These are phyloP conservation scores for Teunomyces tritomae DNA, from an alignment of 805 yeast genomes.

Conservation along the genomic window DNA sequence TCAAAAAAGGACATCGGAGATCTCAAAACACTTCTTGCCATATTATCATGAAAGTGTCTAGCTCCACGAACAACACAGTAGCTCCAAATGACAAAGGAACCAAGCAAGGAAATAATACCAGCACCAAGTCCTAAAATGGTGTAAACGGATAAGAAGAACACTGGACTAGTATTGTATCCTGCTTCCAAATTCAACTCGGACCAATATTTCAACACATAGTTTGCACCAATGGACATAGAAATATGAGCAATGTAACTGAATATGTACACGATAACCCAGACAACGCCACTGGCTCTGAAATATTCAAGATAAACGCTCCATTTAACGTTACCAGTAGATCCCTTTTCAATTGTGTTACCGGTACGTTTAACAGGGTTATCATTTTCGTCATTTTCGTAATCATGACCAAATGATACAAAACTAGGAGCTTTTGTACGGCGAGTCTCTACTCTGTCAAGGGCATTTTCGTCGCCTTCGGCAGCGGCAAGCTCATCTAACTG, in stretches of 20 bases:
- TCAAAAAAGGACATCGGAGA: conserved; percentile 44
- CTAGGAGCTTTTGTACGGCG: conserved; percentile 24
- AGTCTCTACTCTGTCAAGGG: conserved; percentile 15
- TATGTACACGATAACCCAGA: conserved; percentile 22
- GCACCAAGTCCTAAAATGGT: conserved; percentile 27
- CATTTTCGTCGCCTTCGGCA: conserved; percentile 16
- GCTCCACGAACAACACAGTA: conserved; percentile 31
- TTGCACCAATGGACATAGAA: conserved; percentile 19
- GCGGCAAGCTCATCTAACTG: conserved; percentile 9
- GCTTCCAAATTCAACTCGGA: conserved; percentile 28
- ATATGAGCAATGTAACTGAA: conserved; percentile 19
- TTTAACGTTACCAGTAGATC: conserved; percentile 26
- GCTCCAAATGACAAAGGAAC: conserved; percentile 30
- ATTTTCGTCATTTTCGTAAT: conserved; percentile 25
- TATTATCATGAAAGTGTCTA: conserved; percentile 32
- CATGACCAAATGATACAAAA: conserved; percentile 33
- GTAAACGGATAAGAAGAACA: conserved; percentile 24
- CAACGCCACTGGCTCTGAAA: conserved; percentile 31
- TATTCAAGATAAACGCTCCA: conserved; percentile 27
- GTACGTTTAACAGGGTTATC: conserved; percentile 17
- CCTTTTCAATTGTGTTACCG: conserved; percentile 16
- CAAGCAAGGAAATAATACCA: conserved; percentile 23
- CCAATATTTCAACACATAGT: conserved; percentile 34
- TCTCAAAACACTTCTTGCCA: conserved; percentile 33
- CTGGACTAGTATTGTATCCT: conserved; percentile 24